A percentile compares a stretch with the other conserved stretches of the same genome.
phyloP scores from a whole-genome alignment of 2,329 filamentous ascomycete genomes.

The Colletotrichum sp. region DNA sequence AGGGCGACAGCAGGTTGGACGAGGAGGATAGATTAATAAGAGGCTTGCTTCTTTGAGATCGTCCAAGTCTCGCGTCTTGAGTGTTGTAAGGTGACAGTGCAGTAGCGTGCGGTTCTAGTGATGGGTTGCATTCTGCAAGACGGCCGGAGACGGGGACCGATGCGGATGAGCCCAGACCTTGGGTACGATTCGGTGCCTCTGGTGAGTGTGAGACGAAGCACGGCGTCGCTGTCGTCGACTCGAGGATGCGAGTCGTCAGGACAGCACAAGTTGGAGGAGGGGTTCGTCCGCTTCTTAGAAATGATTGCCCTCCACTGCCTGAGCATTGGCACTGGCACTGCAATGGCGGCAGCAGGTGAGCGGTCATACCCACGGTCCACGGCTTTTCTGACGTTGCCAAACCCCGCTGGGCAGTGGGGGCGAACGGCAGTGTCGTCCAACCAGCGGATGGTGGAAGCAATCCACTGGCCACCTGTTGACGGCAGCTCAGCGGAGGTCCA shows the following conservation, averaged over 20 bases:
- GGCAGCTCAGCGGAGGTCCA: conserved; percentile 5
- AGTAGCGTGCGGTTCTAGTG: conserved; percentile 10
- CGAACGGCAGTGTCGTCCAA: not conserved
- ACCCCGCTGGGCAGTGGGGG: not conserved
- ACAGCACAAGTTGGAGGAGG: not conserved
- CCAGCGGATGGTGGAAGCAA: not conserved
- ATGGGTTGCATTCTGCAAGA: conserved; percentile 6
- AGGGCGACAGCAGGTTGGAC: not conserved
- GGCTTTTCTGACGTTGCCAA: conserved; percentile 5
- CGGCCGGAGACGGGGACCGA: not conserved
- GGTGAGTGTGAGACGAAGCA: not conserved
- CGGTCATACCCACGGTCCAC: not conserved
- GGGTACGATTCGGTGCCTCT: not conserved
- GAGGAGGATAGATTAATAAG: not conserved
- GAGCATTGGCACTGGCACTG: not conserved
- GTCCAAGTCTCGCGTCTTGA: not conserved
- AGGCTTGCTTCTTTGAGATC: not conserved
- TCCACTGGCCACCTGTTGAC: conserved; percentile 13
- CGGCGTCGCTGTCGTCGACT: not conserved
- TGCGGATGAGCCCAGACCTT: not conserved
- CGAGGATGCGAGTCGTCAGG: not conserved
- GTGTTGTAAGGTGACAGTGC: not conserved
- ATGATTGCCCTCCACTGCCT: not conserved
- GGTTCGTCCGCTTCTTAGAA: not conserved
- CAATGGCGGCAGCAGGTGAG: not conserved